phyloP scores from a whole-genome alignment of 805 yeast genomes.

The Zygoascus biomembranicola region DNA sequence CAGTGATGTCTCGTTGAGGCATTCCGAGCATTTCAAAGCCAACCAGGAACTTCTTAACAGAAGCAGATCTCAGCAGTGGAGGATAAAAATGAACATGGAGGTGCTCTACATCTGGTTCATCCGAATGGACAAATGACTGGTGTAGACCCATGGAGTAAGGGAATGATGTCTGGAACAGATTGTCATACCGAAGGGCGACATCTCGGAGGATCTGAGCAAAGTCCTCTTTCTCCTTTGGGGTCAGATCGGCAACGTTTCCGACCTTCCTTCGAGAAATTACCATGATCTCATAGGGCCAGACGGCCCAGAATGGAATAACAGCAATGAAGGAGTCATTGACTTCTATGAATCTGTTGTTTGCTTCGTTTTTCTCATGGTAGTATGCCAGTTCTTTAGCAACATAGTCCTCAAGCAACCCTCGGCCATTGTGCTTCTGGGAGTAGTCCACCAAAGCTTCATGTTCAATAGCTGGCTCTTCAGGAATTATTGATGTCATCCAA shows the following conservation, averaged over 20 bases:
- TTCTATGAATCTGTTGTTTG: slow-evolving; percentile 42
- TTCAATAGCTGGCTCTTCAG: slow-evolving; percentile 59
- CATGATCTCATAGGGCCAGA: slow-evolving; percentile 74
- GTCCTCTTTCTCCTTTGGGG: slow-evolving; percentile 40
- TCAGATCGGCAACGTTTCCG: slow-evolving; percentile 41
- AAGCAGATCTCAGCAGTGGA: slow-evolving; percentile 64
- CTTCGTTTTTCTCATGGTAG: slow-evolving; percentile 25
- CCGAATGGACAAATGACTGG: slow-evolving; percentile 52
- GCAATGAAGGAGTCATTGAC: slow-evolving; percentile 57
- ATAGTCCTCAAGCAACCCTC: slow-evolving; percentile 56
- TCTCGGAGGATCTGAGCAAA: slow-evolving; percentile 46
- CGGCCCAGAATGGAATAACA: slow-evolving; percentile 75
- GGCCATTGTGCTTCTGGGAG: slow-evolving; percentile 28
- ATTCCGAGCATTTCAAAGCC: slow-evolving; percentile 54
- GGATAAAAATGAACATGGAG: slow-evolving; percentile 76
- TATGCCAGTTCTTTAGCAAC: slow-evolving; percentile 42
- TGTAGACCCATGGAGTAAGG: slow-evolving; percentile 81
- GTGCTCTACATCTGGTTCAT: slow-evolving; percentile 35
- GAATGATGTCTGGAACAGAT: slow-evolving; percentile 58
- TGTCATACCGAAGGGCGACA: slow-evolving; percentile 60
- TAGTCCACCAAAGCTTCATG: slow-evolving; percentile 44
- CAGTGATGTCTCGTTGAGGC: slow-evolving; percentile 63
- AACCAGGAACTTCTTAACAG: slow-evolving; percentile 66
- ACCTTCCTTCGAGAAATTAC: slow-evolving; percentile 50
- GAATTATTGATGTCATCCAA: slow-evolving; percentile 60